Percentiles rank a stretch among this genome's conserved stretches.
These are phyloP conservation scores for Fraxinus floribunda DNA, from an alignment of 305 asterid genomes.

Conservation along the genomic window DNA sequence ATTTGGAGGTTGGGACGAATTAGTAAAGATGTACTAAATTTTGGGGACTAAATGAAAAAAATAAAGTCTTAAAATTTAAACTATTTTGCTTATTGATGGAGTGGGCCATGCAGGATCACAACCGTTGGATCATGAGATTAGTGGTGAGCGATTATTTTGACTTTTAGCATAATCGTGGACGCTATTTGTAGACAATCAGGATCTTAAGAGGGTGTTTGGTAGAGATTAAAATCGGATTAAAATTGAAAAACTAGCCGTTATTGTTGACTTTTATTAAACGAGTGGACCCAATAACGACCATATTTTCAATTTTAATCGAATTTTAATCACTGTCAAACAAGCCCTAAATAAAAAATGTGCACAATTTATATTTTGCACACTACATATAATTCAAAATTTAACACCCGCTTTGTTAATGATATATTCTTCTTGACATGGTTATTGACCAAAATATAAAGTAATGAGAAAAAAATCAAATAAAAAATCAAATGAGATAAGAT, in stretches of 20 bases:
- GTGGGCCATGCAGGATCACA: not conserved
- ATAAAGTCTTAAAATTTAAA: not conserved
- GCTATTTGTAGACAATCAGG: constrained; percentile 21
- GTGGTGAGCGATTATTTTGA: not conserved
- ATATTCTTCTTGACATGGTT: not conserved
- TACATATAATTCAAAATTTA: not conserved
- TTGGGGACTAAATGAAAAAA: not conserved
- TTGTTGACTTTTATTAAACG: too few relatives aligned
- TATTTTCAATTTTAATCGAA: too few relatives aligned
- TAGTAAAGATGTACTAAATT: not conserved
- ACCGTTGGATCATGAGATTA: not conserved
- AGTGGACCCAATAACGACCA: too few relatives aligned
- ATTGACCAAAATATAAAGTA: not conserved
- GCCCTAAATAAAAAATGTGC: not conserved
- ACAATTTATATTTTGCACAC: not conserved
- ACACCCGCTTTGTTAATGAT: not conserved
- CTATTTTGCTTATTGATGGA: not conserved
- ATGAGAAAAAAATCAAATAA: not conserved
- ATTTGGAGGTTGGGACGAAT: not conserved
- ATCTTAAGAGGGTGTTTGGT: too few relatives aligned
- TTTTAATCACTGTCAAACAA: too few relatives aligned
- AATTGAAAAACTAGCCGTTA: too few relatives aligned
- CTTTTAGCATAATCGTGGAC: not conserved
- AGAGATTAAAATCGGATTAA: too few relatives aligned
- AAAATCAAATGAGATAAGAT: not conserved